Percentiles rank a stretch among this genome's conserved stretches.
Conservation (phyloP, 805 yeast species). For the Ogataea saltuana region DNA sequence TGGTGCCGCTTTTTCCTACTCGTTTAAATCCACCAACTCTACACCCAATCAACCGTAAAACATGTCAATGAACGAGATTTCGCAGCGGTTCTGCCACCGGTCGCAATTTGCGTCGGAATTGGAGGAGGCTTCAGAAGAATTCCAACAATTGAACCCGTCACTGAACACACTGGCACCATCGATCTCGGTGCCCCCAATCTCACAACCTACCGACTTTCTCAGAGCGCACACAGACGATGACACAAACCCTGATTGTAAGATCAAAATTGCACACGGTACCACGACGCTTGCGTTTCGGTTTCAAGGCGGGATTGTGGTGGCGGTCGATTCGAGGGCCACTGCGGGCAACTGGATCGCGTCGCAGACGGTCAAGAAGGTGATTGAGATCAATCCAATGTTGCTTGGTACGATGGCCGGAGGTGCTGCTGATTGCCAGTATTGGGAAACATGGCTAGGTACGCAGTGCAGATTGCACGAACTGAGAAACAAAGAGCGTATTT, state of each 20-base stretch:
- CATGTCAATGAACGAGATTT: slow-evolving; percentile 36
- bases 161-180: slow-evolving; percentile 50
- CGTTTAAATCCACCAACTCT: neutral
- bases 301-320: slow-evolving; percentile 92
- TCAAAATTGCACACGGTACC: slow-evolving; percentile 98
- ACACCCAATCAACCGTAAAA: neutral
- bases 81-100: slow-evolving; percentile 30
- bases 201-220: slow-evolving; percentile 86
- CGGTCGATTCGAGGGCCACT: slow-evolving; percentile 97
- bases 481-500: slow-evolving; percentile 90
- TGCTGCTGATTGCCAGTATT: slow-evolving; percentile 98
- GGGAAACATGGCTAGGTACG: slow-evolving; percentile 99
- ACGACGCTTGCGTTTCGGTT: slow-evolving; percentile 96
- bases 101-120: slow-evolving; percentile 28
- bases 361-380: slow-evolving; percentile 95
- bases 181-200: slow-evolving; percentile 75
- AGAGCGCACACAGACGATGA: slow-evolving; percentile 99
- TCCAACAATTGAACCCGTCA: slow-evolving; percentile 19
- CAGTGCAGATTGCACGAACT: slow-evolving; percentile 95
- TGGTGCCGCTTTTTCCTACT: neutral
- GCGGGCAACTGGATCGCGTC: slow-evolving; percentile 98
- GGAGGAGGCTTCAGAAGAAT: slow-evolving; percentile 22
- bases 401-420: slow-evolving; percentile 99
- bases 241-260: slow-evolving; percentile 87
- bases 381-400: slow-evolving; percentile 91